Evolutionary conservation across 345 rosid species (phyloP).

Genomic region (Firmiana major): DNA sequence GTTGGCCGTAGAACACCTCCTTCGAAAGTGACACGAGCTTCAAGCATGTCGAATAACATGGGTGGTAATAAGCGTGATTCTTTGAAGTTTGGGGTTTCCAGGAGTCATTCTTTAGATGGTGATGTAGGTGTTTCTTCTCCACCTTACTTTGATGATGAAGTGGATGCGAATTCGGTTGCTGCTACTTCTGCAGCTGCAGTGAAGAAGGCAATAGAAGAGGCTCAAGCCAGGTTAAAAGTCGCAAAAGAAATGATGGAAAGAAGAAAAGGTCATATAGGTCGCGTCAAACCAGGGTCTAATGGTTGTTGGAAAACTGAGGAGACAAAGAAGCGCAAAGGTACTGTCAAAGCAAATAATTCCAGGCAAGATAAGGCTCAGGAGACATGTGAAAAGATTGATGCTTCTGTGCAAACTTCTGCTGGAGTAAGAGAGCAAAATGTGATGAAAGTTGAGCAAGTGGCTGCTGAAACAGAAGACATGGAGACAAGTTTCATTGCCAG

Average conservation of each 20-base stretch:
- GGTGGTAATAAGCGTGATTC: constrained; percentile 26
- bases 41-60: constrained; percentile 23
- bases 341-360: constrained; percentile 31
- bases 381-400: constrained; percentile 17
- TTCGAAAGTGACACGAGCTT: constrained; percentile 29
- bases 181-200: constrained; percentile 88
- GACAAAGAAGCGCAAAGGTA: constrained; percentile 29
- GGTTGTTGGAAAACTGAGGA: constrained; percentile 29
- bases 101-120: constrained; percentile 35
- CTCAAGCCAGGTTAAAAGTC: constrained; percentile 63
- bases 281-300: constrained; percentile 32
- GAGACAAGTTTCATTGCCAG: constrained; percentile 15
- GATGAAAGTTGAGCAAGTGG: constrained; percentile 17
- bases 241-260: constrained; percentile 83
- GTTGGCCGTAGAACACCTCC: constrained; percentile 27
- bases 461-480: constrained; percentile 19
- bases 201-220: constrained; percentile 82
- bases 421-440: constrained; percentile 16
- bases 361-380: constrained; percentile 27
- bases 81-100: constrained; percentile 31
- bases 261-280: constrained; percentile 48
- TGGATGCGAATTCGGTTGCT: constrained; percentile 73
- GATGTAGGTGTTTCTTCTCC: constrained; percentile 46
- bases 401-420: constrained; percentile 22
- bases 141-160: constrained; percentile 58